Conservation (phyloP, 495 filamentous ascomycete genomes). For the Lasiosphaeria miniovina region DNA sequence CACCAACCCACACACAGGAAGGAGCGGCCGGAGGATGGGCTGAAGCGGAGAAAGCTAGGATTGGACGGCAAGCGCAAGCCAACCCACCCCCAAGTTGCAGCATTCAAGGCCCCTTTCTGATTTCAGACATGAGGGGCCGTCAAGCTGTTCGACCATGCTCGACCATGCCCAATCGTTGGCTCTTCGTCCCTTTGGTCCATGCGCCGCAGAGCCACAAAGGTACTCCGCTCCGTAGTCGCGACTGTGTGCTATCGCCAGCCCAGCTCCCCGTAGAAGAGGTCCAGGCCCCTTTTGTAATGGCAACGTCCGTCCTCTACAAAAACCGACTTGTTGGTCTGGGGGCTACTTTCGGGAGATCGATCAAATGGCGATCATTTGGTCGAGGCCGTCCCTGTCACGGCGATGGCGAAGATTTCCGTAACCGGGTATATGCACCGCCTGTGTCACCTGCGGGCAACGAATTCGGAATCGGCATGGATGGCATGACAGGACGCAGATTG, state of each 20-base stretch:
- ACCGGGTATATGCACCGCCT: too few species aligned
- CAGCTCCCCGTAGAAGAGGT: neutral
- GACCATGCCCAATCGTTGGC: neutral
- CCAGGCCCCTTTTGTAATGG: neutral
- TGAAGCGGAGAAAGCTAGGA: neutral
- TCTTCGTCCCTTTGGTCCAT: too few species aligned
- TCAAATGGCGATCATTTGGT: neutral
- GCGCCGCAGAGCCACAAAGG: neutral
- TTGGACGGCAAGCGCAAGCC: neutral
- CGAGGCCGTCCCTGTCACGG: neutral
- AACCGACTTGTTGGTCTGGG: neutral
- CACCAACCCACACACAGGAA: neutral
- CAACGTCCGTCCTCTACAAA: too few species aligned
- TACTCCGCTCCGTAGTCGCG: neutral
- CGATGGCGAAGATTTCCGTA: neutral
- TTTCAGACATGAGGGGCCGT: neutral
- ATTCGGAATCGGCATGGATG: too few species aligned
- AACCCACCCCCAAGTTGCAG: neutral
- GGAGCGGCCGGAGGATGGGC: neutral
- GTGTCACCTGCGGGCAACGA: too few species aligned
- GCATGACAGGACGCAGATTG: too few species aligned
- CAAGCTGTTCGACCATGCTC: neutral
- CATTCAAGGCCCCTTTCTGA: neutral
- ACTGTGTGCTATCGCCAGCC: neutral
- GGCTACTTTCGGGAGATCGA: neutral